A percentile compares a stretch with the other conserved stretches of the same genome.
Conservation (phyloP, 805 yeast species). For the Candida chilensis region DNA sequence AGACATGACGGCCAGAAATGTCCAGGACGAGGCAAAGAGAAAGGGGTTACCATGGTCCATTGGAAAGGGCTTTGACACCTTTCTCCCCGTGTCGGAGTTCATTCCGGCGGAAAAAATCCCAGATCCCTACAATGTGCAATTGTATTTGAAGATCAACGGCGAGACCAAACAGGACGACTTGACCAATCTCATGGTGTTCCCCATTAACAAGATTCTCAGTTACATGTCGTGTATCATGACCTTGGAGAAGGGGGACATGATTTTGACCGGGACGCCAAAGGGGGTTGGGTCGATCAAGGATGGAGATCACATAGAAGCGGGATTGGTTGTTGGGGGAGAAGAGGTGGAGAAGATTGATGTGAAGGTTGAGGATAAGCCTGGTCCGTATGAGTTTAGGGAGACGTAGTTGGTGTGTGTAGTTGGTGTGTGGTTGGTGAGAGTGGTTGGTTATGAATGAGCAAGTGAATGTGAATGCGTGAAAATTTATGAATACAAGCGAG, state of each 20-base stretch:
- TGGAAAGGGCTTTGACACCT: constrained; percentile 95
- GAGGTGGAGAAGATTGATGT: constrained; percentile 45
- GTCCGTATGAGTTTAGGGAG: constrained; percentile 29
- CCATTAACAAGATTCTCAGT: constrained; percentile 71
- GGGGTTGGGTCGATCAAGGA: constrained; percentile 85
- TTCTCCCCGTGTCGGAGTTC: constrained; percentile 74
- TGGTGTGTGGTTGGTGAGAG: no score
- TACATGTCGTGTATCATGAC: constrained; percentile 88
- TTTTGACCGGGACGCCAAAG: constrained; percentile 94
- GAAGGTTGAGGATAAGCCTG: constrained; percentile 43
- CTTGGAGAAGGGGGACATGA: constrained; percentile 80
- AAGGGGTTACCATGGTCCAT: constrained; percentile 96
- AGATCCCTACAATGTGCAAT: constrained; percentile 64
- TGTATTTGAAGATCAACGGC: constrained; percentile 64
- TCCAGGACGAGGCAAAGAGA: constrained; percentile 88
- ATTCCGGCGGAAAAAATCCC: constrained; percentile 59
- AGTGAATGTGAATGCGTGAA: no score
- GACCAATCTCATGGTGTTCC: constrained; percentile 80
- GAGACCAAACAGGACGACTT: constrained; percentile 61
- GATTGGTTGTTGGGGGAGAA: constrained; percentile 45
- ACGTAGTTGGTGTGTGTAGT: constrained; percentile 7
- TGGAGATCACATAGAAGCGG: constrained; percentile 71
- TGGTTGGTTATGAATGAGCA: no score
- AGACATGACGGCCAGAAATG: constrained; percentile 93
- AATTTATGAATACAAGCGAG: no score